These are phyloP conservation scores for Fraxinus floribunda DNA, from an alignment of 305 asterid genomes.

Conservation along the genomic window DNA sequence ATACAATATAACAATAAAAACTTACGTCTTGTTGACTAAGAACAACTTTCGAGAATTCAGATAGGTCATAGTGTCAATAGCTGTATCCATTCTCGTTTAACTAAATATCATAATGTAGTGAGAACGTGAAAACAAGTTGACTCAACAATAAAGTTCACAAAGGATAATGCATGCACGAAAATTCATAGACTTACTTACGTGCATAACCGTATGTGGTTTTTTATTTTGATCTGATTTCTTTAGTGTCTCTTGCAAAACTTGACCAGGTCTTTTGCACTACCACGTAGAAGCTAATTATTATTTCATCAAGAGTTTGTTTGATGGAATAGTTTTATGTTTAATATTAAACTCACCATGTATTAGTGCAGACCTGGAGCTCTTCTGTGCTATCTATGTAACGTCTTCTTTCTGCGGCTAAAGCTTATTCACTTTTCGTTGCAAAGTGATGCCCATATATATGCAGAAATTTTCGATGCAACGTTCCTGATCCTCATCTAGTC, in stretches of 20 bases:
- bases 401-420: constrained; percentile 10
- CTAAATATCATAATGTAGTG: too few relatives aligned
- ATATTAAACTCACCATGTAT: constrained; percentile 23
- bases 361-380: constrained; percentile 27
- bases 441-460: constrained; percentile 9
- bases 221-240: constrained; percentile 26
- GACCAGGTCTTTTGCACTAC: constrained; percentile 8
- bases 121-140: too few relatives aligned
- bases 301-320: constrained; percentile 23
- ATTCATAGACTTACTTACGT: too few relatives aligned
- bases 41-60: too few relatives aligned
- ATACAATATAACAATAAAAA: too few relatives aligned
- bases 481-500: neutral
- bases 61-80: too few relatives aligned
- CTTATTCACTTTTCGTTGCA: constrained; percentile 10
- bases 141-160: too few relatives aligned
- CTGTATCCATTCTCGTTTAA: too few relatives aligned
- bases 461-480: neutral
- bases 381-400: constrained; percentile 20
- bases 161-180: too few relatives aligned
- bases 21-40: too few relatives aligned
- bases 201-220: neutral
- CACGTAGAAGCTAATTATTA: constrained; percentile 23
- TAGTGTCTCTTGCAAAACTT: constrained; percentile 8
- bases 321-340: constrained; percentile 30